Evolutionary conservation across 805 yeast species (phyloP).

Genomic region (Yarrowia divulgata): DNA sequence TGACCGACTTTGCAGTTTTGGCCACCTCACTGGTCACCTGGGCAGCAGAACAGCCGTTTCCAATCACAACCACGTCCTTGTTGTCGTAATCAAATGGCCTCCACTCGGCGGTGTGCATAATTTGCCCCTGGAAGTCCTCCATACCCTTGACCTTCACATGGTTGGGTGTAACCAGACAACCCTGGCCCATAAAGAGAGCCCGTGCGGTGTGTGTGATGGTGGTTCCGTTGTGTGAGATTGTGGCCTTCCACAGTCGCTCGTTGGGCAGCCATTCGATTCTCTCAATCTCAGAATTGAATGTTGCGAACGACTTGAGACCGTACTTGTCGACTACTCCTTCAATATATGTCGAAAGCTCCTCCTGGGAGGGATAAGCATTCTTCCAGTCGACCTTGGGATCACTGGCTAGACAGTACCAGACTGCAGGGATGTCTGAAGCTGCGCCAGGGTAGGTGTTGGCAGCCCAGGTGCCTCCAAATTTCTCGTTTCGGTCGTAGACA

Average conservation of each 20-base stretch:
- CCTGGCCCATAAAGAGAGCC: slow-evolving; percentile 40
- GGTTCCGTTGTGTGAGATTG: slow-evolving; percentile 34
- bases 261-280: slow-evolving; percentile 41
- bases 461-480: slow-evolving; percentile 45
- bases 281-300: slow-evolving; percentile 26
- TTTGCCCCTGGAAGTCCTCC: slow-evolving; percentile 41
- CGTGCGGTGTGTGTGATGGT: slow-evolving; percentile 37
- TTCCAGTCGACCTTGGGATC: slow-evolving; percentile 43
- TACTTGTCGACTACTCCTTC: slow-evolving; percentile 40
- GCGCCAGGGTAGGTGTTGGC: slow-evolving; percentile 44
- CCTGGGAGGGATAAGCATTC: slow-evolving; percentile 40
- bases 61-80: slow-evolving; percentile 40
- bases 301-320: slow-evolving; percentile 36
- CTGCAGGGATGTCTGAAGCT: slow-evolving; percentile 43
- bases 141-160: slow-evolving; percentile 41
- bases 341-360: slow-evolving; percentile 41
- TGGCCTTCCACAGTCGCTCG: slow-evolving; percentile 38
- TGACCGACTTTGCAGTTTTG: slow-evolving; percentile 36
- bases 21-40: slow-evolving; percentile 39
- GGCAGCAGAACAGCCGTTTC: slow-evolving; percentile 41
- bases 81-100: slow-evolving; percentile 37
- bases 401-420: slow-evolving; percentile 43
- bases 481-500: slow-evolving; percentile 40
- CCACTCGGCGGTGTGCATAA: slow-evolving; percentile 42
- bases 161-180: slow-evolving; percentile 41